Base-by-base conservation (phyloP, 2,329 filamentous ascomycete genomes). In the Diaporthe citriasiana region DNA sequence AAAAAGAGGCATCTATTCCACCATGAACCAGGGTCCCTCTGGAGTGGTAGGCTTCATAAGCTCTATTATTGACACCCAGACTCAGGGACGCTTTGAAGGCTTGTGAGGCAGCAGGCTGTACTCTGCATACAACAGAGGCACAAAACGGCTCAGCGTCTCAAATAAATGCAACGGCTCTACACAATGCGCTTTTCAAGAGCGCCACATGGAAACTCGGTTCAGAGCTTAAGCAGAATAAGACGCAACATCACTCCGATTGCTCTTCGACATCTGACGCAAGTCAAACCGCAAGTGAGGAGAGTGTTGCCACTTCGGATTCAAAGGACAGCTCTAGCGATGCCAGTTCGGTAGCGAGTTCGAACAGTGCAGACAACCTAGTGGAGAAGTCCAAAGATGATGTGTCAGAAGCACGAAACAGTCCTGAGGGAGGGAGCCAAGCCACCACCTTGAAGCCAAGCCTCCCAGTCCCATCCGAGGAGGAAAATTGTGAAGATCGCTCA, bases 181-280 rank as follows among this genome's bases (percentile, higher is more conserved):
- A 71, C 12, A 50, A 71, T 40, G 69, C 69, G 12, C 69, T 71
- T 40, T 13, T 51, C 69, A 71, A 71, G n/a, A 47, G 50, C 40
- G 35, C 56, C 9, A 27, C 25, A 7, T 30, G 60, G n/a, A 63
- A 71, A 19, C 33, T 51, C 17, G 30, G 63, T 13, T 53, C 63
- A 12, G 63, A 66, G 22, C 25, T 33, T 13, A 45, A 51, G 13
- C 47, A 66, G n/a, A 27, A 51, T 35, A 51, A 33, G 45, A 27
- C 15, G 4, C 63, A 66, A 27, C 42, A 66, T 47, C 45, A 51
- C 22, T 25, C 45, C 12, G 45, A 66, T 13, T 66, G 63, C n/a
- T 66, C 22, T 38, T 66, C 45, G 33, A 53, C 45, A 38, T 66
- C 63, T 13, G 63, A 27, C 7, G 9, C 33, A 35, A 66, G 63